Conservation (phyloP, 208 protist genomes). For the Acanthamoeba quina region DNA sequence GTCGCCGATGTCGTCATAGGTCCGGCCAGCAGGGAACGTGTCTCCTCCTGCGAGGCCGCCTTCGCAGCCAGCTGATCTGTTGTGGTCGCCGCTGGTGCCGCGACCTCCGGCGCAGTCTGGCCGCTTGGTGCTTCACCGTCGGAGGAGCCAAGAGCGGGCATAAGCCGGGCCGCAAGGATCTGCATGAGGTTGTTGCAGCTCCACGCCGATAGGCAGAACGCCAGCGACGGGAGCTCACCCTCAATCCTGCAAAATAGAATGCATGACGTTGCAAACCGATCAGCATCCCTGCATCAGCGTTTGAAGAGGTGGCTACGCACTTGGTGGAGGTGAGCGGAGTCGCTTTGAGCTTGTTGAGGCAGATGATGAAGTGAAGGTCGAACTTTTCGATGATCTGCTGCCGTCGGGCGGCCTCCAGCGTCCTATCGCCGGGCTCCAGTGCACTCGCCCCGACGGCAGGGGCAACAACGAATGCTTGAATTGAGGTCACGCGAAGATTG, state of each 20-base stretch:
- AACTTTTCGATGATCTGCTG: conserved; percentile 57
- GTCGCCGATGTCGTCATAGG: background rate
- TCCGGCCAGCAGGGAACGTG: background rate
- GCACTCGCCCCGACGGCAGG: no score
- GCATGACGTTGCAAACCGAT: background rate
- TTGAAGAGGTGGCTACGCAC: background rate
- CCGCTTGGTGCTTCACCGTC: background rate
- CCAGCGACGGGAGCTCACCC: conserved; percentile 38
- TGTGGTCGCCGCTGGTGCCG: background rate
- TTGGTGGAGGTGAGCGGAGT: conserved; percentile 25
- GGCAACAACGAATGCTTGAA: conserved; percentile 34
- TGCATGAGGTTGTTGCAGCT: conserved; percentile 38
- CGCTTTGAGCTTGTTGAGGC: conserved; percentile 33
- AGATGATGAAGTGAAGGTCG: conserved; percentile 50
- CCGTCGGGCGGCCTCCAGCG: background rate
- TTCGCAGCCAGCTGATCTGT: background rate
- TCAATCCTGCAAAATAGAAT: background rate
- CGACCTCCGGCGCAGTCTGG: background rate
- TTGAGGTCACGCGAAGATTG: conserved; percentile 36
- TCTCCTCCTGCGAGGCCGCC: background rate
- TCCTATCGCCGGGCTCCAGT: background rate
- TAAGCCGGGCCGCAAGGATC: background rate
- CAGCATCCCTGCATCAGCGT: background rate
- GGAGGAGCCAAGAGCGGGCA: background rate
- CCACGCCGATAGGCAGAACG: conserved; percentile 45